Evolutionary conservation across 2,329 filamentous ascomycete genomes (phyloP).

Genomic region (Aureobasidium mangrovei): DNA sequence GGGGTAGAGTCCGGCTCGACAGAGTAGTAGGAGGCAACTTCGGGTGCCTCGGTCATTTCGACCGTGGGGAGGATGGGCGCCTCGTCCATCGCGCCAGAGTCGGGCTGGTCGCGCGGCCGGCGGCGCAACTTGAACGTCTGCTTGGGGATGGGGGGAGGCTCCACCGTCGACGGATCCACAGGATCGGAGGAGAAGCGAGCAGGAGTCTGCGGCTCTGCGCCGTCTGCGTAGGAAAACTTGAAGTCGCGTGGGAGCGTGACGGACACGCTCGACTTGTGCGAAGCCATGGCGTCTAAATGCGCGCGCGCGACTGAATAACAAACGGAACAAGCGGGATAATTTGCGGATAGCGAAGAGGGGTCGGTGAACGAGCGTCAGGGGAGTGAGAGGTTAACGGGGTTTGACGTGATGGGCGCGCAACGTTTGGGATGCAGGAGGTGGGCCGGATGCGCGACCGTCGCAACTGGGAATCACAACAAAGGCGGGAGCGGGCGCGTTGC

Average conservation of each 20-base stretch:
- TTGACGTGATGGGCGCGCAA: conserved; percentile 6
- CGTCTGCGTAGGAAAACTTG: conserved; percentile 41
- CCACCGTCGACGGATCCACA: conserved; percentile 17
- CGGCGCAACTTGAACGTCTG: conserved; percentile 42
- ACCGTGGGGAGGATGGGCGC: conserved; percentile 39
- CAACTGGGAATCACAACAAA: conserved; percentile 8
- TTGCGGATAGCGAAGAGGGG: not conserved
- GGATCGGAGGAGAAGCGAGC: conserved; percentile 19
- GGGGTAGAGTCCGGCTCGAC: conserved; percentile 19
- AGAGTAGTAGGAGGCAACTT: conserved; percentile 23
- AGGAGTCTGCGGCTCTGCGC: conserved; percentile 36
- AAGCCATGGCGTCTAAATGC: conserved; percentile 10
- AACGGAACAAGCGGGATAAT: conserved; percentile 4
- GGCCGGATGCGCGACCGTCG: not conserved
- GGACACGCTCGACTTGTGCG: conserved; percentile 22
- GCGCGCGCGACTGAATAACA: not conserved
- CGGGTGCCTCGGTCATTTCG: conserved; percentile 36
- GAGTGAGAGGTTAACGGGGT: not conserved
- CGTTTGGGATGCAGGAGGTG: conserved; percentile 6
- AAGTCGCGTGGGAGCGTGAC: conserved; percentile 43
- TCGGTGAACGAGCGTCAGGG: conserved; percentile 8
- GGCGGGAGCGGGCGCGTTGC: conserved; percentile 8
- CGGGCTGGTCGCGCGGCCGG: conserved; percentile 29
- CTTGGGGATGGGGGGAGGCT: conserved; percentile 37
- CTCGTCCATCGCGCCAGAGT: conserved; percentile 22